Conservation (phyloP, 1,139 yeast genomes). For the Meyerozyma smithsonii region DNA sequence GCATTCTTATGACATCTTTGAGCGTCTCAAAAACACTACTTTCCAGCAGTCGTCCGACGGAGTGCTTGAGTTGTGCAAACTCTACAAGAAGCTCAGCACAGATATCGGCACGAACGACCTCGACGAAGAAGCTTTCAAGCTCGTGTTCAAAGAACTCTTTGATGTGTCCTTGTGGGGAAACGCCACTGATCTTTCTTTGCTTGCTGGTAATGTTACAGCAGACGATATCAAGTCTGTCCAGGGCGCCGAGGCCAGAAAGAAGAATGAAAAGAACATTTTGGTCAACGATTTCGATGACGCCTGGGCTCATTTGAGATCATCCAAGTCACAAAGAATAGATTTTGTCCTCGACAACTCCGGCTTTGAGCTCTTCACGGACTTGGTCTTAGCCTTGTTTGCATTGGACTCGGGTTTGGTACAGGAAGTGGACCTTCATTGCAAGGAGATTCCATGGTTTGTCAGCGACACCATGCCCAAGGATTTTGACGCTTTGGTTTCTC, state of each 20-base stretch:
- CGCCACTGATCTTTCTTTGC: conserved; percentile 87
- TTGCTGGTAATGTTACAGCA: conserved; percentile 71
- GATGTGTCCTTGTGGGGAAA: conserved; percentile 97
- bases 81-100: conserved; percentile 42
- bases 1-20: conserved; percentile 68
- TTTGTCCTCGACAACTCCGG: conserved; percentile 93
- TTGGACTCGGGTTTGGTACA: conserved; percentile 64
- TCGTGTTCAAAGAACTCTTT: conserved; percentile 71
- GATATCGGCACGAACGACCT: conserved; percentile 29
- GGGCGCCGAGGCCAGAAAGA: conserved; percentile 81
- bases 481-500: conserved; percentile 53
- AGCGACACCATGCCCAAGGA: conserved; percentile 91
- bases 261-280: conserved; percentile 77
- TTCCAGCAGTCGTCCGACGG: conserved; percentile 74
- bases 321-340: conserved; percentile 56
- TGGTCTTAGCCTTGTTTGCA: conserved; percentile 68
- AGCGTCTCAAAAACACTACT: conserved; percentile 62
- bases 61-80: conserved; percentile 73
- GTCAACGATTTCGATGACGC: conserved; percentile 70
- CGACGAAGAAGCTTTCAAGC: conserved; percentile 44
- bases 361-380: conserved; percentile 87
- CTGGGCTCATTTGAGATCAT: conserved; percentile 46
- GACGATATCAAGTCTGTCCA: conserved; percentile 90
- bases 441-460: conserved; percentile 94
- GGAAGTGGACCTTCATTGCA: conserved; percentile 76